Evolutionary conservation across 1,139 yeast genomes (phyloP), one percentile per base, ranked within the genome.

Genomic region (Yamadazyma membranifaciens): DNA sequence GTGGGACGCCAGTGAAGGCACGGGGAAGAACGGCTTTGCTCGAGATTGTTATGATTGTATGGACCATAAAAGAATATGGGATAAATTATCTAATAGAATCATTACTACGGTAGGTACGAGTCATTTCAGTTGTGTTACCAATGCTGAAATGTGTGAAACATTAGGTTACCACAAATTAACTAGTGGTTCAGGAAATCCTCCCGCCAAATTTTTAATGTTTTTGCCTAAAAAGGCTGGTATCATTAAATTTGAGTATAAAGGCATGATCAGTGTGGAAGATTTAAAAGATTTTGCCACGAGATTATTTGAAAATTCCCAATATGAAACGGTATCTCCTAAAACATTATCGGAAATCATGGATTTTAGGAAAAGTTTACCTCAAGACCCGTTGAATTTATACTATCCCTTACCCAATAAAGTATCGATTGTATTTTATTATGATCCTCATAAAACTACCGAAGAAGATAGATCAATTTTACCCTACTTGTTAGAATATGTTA

Each of bases 381-480:
- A 52, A 33, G 55, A 58, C 33, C 71, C 69, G 9, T 57, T 60
- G 39, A 59, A 59, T 26, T 59, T 50, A n/a, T 64, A 63, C 37
- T 68, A 67, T 45, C 77, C 80, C 2, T 63, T 73, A 41, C 58
- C 64, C 12, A 67, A 66, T 50, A 63, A 63, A 44, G 63, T 79
- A 1, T 63, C 78, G 3, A 66, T 83, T 38, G 74, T 85, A 3
- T 81, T 73, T 48, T 65, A 72, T 35, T 81, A 75, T 55, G 83
- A 83, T 48, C 63, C 67, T 4, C 67, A 67, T 10, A 70, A 78
- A 0, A 65, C 65, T 2, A 69, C 78, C 1, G 67, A 68, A 2
- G 92, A 84, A 54, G 92, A 85, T 57, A 71, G 71, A 48, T 74
- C 74, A 24, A 62, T 83, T 6, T 63, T 85, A 44, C 81, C 83